Evolutionary conservation across 164 flowering plant species (phyloP).

Genomic region (Vitis riparia): DNA sequence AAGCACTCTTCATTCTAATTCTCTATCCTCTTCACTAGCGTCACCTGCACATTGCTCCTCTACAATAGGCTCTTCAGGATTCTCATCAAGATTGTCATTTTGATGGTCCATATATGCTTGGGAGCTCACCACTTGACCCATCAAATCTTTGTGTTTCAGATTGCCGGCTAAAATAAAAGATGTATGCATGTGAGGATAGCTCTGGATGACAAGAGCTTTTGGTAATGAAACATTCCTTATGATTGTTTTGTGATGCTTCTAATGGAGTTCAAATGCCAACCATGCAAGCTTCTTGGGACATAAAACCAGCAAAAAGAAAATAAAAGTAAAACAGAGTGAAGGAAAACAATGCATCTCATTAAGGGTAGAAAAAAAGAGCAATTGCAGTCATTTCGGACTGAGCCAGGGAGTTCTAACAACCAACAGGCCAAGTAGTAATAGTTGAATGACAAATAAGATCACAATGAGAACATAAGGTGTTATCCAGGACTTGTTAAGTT

Average conservation of each 20-base stretch:
- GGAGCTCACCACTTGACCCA: slow-evolving; percentile 79
- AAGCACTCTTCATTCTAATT: slow-evolving; percentile 13
- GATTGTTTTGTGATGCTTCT: no score
- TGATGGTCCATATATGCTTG: slow-evolving; percentile 59
- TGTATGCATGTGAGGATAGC: no score
- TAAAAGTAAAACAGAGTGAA: no score
- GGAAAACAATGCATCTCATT: no score
- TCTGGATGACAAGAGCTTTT: neutral
- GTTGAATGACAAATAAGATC: no score
- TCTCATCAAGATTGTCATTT: slow-evolving; percentile 23
- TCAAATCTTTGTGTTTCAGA: slow-evolving; percentile 77
- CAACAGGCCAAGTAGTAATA: no score
- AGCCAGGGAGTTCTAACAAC: neutral
- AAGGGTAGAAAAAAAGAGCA: no score
- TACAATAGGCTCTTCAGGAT: slow-evolving; percentile 18
- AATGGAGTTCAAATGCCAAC: no score
- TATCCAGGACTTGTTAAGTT: neutral
- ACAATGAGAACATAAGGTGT: no score
- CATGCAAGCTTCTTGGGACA: no score
- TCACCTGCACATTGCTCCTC: slow-evolving; percentile 25
- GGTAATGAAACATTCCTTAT: neutral
- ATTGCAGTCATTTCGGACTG: neutral
- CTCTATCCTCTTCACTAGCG: slow-evolving; percentile 23
- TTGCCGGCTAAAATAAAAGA: slow-evolving; percentile 47
- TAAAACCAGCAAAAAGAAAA: no score